Conservation (phyloP, 1,284 basidiomycete species). For the Taiwanofungus camphoratus region DNA sequence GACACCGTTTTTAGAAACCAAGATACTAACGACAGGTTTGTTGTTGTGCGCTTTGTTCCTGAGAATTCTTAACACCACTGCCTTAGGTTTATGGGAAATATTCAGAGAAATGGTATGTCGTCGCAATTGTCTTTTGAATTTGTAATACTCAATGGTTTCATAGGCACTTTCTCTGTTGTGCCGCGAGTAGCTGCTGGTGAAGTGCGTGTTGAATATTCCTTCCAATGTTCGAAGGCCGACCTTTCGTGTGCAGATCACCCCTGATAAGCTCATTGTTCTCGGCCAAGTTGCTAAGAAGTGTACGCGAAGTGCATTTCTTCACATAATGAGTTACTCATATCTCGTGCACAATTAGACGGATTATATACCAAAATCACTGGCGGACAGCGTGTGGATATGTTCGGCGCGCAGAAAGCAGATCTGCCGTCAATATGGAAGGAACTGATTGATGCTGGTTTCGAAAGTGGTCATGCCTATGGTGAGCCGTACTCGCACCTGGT, state of each 20-base stretch:
- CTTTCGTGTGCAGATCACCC: conserved; percentile 42
- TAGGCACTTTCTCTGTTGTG: conserved; percentile 65
- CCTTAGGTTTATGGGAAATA: conserved; percentile 61
- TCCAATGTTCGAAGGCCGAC: neutral
- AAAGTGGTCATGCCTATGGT: conserved; percentile 76
- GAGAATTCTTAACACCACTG: neutral
- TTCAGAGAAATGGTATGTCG: conserved; percentile 63
- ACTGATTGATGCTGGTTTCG: conserved; percentile 62
- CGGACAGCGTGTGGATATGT: conserved; percentile 67
- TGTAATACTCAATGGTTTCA: neutral
- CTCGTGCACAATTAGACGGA: conserved; percentile 27
- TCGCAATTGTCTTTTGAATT: neutral
- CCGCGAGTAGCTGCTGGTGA: conserved; percentile 68
- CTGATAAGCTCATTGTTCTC: conserved; percentile 64
- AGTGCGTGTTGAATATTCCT: conserved; percentile 16
- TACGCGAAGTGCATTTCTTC: conserved; percentile 15
- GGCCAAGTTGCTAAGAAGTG: conserved; percentile 69
- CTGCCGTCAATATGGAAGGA: conserved; percentile 75
- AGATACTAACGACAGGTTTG: conserved; percentile 56
- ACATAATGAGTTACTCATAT: neutral
- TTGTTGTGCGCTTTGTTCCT: conserved; percentile 11
- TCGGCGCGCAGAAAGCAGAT: conserved; percentile 71
- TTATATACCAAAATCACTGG: conserved; percentile 70
- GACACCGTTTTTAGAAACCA: conserved; percentile 37
- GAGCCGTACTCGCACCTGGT: conserved; percentile 35